Percentiles rank a stretch among this genome's conserved stretches.
Evolutionary conservation across 1,139 yeast species (phyloP).

Genomic region (Pichia cactophila): DNA sequence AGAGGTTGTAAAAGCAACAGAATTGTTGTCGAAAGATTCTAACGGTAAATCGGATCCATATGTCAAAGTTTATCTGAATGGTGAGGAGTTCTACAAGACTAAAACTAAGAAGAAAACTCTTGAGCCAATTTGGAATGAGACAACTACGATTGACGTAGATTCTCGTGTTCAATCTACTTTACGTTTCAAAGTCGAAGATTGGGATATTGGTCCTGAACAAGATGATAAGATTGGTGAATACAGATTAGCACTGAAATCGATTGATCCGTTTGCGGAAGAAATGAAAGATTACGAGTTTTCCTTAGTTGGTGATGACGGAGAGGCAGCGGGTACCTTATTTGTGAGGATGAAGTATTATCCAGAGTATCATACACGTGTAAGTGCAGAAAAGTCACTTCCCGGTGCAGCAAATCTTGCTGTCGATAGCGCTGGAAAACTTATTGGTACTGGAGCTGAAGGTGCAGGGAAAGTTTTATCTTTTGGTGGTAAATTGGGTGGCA

Average conservation of each 20-base stretch:
- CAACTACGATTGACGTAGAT: conserved; percentile 41
- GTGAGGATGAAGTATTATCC: conserved; percentile 62
- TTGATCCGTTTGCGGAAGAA: conserved; percentile 46
- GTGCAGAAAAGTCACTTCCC: conserved; percentile 27
- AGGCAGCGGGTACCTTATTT: conserved; percentile 55
- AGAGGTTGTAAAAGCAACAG: conserved; percentile 56
- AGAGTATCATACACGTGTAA: conserved; percentile 49
- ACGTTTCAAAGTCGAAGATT: conserved; percentile 59
- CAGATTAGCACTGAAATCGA: conserved; percentile 47
- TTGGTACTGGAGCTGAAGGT: conserved; percentile 36
- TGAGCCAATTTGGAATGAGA: conserved; percentile 72
- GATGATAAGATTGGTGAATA: conserved; percentile 78
- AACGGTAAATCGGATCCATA: conserved; percentile 94
- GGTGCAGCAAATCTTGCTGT: conserved; percentile 25
- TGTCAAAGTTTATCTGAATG: conserved; percentile 57
- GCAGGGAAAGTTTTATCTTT: conserved; percentile 39
- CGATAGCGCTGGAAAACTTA: conserved; percentile 35
- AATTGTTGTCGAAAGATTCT: conserved; percentile 74
- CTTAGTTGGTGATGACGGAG: conserved; percentile 49
- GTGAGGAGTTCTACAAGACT: conserved; percentile 61
- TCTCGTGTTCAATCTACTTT: conserved; percentile 58
- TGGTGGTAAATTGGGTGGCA: conserved; percentile 37
- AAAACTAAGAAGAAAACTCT: conserved; percentile 79
- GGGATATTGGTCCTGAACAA: conserved; percentile 86
- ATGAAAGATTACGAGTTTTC: conserved; percentile 47